phyloP scores from a whole-genome alignment of 2,329 filamentous ascomycete genomes.

The Rugonectria rugulosa region DNA sequence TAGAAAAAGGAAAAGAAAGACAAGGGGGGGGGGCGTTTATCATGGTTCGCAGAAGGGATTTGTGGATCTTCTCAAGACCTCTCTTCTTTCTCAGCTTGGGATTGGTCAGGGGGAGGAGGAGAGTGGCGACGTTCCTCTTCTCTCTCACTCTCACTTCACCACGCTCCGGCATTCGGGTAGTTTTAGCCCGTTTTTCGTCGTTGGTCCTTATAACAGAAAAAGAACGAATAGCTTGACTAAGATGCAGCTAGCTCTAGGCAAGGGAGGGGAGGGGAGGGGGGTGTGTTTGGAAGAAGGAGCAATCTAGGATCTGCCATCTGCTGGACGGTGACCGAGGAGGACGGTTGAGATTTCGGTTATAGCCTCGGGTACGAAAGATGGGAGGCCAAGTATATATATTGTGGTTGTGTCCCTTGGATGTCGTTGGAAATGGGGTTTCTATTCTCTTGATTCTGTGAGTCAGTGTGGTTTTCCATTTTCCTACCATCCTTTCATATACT shows the following conservation, averaged over 20 bases:
- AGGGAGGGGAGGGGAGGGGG: background rate
- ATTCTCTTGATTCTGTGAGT: background rate
- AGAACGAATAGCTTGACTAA: too few species aligned
- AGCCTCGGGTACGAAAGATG: constrained; percentile 5
- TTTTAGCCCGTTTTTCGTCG: too few species aligned
- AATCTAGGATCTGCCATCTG: constrained; percentile 10
- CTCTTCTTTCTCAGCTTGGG: too few species aligned
- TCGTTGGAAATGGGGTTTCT: background rate
- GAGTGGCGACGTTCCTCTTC: background rate
- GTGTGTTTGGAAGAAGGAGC: background rate
- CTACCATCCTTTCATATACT: background rate
- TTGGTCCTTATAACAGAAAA: too few species aligned
- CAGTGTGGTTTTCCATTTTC: background rate
- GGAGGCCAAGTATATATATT: constrained; percentile 20
- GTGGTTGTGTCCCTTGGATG: background rate
- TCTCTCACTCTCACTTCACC: background rate
- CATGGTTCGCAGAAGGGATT: too few species aligned
- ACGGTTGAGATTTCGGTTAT: constrained; percentile 9
- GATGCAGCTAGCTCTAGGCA: too few species aligned
- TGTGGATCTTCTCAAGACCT: too few species aligned
- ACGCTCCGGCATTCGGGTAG: constrained; percentile 12
- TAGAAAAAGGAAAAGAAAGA: background rate
- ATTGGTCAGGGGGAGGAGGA: background rate
- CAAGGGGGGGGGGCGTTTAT: background rate
- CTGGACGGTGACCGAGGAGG: constrained; percentile 1